A percentile compares a stretch with the other conserved stretches of the same genome.
phyloP scores from a whole-genome alignment of 257 asterid species.

The Plectranthus barbatus region DNA sequence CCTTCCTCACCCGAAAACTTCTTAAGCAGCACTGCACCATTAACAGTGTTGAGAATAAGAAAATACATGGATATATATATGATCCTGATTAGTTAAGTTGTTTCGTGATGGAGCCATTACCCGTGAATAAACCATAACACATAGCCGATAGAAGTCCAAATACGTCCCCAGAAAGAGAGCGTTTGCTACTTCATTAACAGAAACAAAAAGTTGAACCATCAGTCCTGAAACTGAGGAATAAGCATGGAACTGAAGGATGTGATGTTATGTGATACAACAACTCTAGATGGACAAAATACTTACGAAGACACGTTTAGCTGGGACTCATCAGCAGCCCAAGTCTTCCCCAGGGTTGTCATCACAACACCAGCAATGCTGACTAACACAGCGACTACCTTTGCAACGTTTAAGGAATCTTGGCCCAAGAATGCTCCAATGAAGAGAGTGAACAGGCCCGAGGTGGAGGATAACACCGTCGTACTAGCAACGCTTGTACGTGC shows the following conservation, averaged over 20 bases:
- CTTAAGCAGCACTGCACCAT: constrained; percentile 76
- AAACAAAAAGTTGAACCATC: constrained; percentile 58
- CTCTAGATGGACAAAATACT: constrained; percentile 23
- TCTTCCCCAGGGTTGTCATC: constrained; percentile 93
- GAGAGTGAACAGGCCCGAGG: constrained; percentile 94
- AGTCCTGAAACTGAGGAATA: constrained; percentile 51
- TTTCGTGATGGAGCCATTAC: constrained; percentile 29
- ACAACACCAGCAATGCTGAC: constrained; percentile 89
- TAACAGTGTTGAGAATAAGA: neutral
- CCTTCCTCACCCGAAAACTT: constrained; percentile 94
- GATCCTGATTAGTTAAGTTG: too few relatives aligned
- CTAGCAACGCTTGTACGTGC: constrained; percentile 99
- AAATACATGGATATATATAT: too few relatives aligned
- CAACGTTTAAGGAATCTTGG: constrained; percentile 69
- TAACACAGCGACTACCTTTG: constrained; percentile 82
- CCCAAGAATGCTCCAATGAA: constrained; percentile 89
- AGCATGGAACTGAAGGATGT: constrained; percentile 23
- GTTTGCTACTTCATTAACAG: constrained; percentile 63
- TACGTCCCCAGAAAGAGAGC: constrained; percentile 86
- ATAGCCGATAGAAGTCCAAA: constrained; percentile 91
- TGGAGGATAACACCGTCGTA: constrained; percentile 92
- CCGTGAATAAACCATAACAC: constrained; percentile 84
- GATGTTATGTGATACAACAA: neutral
- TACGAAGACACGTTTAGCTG: constrained; percentile 54
- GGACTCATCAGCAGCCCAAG: constrained; percentile 94